phyloP scores from a whole-genome alignment of 2,329 filamentous ascomycete species.

The Hyphodiscus sp. region DNA sequence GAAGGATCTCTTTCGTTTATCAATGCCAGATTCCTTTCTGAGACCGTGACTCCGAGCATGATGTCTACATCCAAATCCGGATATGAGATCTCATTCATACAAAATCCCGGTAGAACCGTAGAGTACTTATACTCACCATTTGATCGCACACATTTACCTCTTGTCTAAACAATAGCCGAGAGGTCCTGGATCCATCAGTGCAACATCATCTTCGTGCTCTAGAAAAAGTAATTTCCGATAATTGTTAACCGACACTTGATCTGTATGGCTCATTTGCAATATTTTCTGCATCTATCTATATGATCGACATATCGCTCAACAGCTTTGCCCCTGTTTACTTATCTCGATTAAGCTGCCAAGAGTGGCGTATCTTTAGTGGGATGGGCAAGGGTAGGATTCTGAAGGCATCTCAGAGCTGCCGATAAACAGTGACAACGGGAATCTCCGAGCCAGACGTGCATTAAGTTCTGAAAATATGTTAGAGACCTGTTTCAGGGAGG shows the following conservation, averaged over 20 bases:
- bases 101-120: too few relatives aligned
- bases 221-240: slow-evolving; percentile 14
- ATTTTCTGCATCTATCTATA: background rate
- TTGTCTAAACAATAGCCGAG: background rate
- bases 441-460: background rate
- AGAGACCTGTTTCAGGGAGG: background rate
- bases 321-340: background rate
- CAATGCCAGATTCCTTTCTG: background rate
- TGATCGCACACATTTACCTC: too few relatives aligned
- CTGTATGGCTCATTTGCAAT: background rate
- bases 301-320: background rate
- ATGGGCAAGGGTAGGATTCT: background rate
- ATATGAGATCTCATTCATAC: too few relatives aligned
- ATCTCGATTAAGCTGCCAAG: background rate
- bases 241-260: background rate
- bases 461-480: slow-evolving; percentile 6
- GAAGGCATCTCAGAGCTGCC: background rate
- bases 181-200: background rate
- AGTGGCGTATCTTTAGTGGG: background rate
- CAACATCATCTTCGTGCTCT: slow-evolving; percentile 15
- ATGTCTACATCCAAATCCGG: background rate
- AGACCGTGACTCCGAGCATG: background rate
- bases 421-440: background rate
- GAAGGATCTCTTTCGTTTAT: too few relatives aligned
- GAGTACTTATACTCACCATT: too few relatives aligned